A percentile compares a stretch with the other conserved stretches of the same genome.
These are phyloP conservation scores for Ceratocystis lukuohia DNA, from an alignment of 2,329 filamentous ascomycete genomes.

Conservation along the genomic window DNA sequence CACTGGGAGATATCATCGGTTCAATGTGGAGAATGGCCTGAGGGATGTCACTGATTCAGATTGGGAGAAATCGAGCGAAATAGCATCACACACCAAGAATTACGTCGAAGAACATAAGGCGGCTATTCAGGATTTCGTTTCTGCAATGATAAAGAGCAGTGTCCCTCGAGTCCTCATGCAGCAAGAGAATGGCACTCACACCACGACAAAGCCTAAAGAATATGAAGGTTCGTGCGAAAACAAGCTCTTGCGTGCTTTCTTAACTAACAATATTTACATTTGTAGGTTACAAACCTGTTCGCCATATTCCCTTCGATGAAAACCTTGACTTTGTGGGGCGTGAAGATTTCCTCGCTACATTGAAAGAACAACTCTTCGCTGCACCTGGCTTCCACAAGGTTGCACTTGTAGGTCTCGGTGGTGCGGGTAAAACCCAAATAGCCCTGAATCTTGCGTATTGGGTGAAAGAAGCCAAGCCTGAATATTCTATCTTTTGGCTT, in stretches of 20 bases:
- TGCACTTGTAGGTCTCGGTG: background rate
- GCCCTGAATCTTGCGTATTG: background rate
- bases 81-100: slow-evolving; percentile 22
- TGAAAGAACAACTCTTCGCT: background rate
- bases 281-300: background rate
- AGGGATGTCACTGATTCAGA: slow-evolving; percentile 23
- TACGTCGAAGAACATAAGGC: slow-evolving; percentile 20
- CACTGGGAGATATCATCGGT: slow-evolving; percentile 22
- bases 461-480: background rate
- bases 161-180: too few relatives aligned
- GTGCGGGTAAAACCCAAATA: background rate
- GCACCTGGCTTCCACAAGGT: background rate
- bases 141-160: background rate
- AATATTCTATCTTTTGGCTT: slow-evolving; percentile 3
- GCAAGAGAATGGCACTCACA: too few relatives aligned
- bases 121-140: background rate
- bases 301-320: background rate
- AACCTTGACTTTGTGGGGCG: background rate
- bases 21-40: slow-evolving; percentile 25
- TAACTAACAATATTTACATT: background rate
- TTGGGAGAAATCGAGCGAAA: slow-evolving; percentile 21
- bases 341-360: background rate
- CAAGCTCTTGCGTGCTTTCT: background rate
- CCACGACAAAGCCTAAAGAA: background rate
- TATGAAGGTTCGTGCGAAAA: background rate